Percentiles rank a stretch among this genome's conserved stretches.
Conservation (phyloP, 192 early-diverging fungal species). For the Gonapodya prolifera region DNA sequence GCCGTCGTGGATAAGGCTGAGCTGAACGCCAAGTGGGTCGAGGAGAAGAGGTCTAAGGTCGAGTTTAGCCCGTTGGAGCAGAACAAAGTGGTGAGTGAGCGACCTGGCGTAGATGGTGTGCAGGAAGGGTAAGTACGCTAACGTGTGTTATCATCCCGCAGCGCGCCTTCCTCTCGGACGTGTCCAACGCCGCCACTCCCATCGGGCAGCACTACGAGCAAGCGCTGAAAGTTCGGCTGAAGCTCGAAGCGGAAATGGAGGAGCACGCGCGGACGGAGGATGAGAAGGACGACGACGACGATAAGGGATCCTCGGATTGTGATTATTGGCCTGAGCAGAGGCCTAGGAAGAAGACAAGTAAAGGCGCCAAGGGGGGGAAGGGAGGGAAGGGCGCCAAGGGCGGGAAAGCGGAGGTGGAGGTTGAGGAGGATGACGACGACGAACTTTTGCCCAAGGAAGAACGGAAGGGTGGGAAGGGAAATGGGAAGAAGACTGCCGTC, state of each 20-base stretch:
- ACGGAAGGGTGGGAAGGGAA: no score
- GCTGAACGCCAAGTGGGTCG: slow-evolving; percentile 62
- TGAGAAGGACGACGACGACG: neutral
- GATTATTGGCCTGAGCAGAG: no score
- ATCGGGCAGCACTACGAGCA: neutral
- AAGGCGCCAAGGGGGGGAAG: neutral
- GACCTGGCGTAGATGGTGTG: no score
- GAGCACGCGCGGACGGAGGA: neutral
- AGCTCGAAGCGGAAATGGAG: neutral
- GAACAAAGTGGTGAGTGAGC: slow-evolving; percentile 1
- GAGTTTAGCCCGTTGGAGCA: slow-evolving; percentile 40
- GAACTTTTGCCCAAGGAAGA: no score
- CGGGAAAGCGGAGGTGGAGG: no score
- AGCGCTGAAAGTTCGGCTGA: neutral
- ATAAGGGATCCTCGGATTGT: no score
- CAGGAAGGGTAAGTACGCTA: no score
- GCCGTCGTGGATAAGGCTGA: slow-evolving; percentile 73
- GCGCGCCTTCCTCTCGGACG: neutral
- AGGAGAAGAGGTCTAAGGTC: slow-evolving; percentile 47
- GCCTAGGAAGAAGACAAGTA: neutral
- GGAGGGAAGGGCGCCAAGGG: no score
- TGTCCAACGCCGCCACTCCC: neutral
- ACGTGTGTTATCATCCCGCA: neutral
- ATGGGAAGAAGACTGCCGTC: no score
- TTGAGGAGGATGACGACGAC: no score